A percentile compares a stretch with the other conserved stretches of the same genome.
phyloP scores from a whole-genome alignment of 345 rosid genomes.

The Corchorus capsularis region DNA sequence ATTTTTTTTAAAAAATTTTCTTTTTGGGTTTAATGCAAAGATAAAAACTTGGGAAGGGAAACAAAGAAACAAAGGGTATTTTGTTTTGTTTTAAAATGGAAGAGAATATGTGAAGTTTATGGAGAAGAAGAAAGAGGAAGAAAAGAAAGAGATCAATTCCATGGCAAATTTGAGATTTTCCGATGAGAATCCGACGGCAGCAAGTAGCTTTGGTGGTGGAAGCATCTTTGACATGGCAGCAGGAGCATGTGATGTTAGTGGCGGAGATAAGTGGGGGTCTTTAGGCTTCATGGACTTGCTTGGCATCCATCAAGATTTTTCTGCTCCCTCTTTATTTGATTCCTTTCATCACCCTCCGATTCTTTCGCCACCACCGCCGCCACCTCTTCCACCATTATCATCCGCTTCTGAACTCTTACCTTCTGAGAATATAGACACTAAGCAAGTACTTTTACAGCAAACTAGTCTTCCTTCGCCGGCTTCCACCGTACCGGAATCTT shows the following conservation, averaged over 20 bases:
- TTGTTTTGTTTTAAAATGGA: constrained; percentile 13
- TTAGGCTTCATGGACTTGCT: constrained; percentile 62
- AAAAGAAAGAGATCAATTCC: constrained; percentile 13
- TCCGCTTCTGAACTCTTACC: constrained; percentile 8
- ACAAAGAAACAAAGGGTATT: constrained; percentile 14
- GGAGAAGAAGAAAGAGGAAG: constrained; percentile 39
- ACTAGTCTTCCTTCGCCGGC: constrained; percentile 41
- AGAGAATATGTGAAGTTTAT: constrained; percentile 38
- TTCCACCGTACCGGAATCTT: constrained; percentile 51
- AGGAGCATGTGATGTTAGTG: constrained; percentile 31
- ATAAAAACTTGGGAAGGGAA: constrained; percentile 22
- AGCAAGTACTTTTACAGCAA: background rate
- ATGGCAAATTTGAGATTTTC: constrained; percentile 48
- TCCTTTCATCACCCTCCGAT: constrained; percentile 35
- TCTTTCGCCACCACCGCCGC: constrained; percentile 30
- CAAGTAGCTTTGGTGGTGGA: constrained; percentile 28
- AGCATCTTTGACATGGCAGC: constrained; percentile 60
- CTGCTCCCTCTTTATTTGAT: constrained; percentile 53
- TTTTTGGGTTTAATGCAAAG: background rate
- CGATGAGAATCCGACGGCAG: constrained; percentile 46
- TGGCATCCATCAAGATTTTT: constrained; percentile 40
- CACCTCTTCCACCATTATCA: constrained; percentile 23
- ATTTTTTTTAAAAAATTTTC: background rate
- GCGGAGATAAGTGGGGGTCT: constrained; percentile 32
- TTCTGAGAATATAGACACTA: constrained; percentile 2